Evolutionary conservation across 2,329 filamentous ascomycete species (phyloP).

Genomic region (Colletotrichum spinosum): DNA sequence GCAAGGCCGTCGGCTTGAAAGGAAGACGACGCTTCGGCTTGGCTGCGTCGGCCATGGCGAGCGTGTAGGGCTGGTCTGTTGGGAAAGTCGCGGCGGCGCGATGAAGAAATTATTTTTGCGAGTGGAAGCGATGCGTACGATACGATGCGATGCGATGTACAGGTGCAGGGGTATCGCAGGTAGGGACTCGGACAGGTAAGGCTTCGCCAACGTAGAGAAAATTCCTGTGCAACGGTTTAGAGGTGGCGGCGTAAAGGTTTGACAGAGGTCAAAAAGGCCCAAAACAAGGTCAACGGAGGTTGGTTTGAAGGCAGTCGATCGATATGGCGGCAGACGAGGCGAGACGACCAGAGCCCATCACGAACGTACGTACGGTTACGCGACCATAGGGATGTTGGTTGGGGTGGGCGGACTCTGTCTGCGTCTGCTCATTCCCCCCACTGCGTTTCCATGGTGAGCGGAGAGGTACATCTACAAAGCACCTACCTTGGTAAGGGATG

Average conservation of each 20-base stretch:
- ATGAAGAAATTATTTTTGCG: too few species aligned
- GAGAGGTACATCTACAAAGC: background rate
- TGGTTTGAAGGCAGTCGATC: too few species aligned
- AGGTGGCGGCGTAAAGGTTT: too few species aligned
- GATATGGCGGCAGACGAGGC: too few species aligned
- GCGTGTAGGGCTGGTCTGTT: too few species aligned
- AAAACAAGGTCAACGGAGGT: too few species aligned
- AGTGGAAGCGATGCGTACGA: background rate
- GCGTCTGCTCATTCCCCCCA: background rate
- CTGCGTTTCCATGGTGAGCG: conserved; percentile 33
- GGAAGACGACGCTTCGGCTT: conserved; percentile 55
- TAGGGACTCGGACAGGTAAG: too few species aligned
- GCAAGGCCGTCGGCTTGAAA: conserved; percentile 62
- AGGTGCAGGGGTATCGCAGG: background rate
- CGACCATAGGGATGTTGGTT: background rate
- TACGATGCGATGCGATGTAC: background rate
- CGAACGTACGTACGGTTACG: background rate
- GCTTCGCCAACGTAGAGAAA: background rate
- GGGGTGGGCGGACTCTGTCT: background rate
- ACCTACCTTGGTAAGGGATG: too few species aligned
- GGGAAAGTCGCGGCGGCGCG: too few species aligned
- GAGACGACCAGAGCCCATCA: conserved; percentile 9
- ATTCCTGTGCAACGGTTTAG: background rate
- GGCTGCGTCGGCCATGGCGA: conserved; percentile 31
- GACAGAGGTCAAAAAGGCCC: too few species aligned